phyloP scores from a whole-genome alignment of 176 grass and related monocot genomes.

The Phyllostachys edulis region DNA sequence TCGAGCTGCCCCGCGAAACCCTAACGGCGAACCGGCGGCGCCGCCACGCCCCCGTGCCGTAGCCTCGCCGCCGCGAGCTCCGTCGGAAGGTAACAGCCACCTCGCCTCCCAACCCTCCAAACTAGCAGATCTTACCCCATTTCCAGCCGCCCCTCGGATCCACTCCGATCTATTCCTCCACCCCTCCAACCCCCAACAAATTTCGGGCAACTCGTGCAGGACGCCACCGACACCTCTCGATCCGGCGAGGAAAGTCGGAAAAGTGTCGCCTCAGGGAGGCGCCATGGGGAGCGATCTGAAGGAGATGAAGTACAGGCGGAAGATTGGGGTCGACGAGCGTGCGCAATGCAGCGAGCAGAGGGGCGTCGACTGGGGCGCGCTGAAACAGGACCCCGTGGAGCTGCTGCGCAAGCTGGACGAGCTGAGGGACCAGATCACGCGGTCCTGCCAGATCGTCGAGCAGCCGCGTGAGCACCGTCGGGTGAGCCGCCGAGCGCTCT shows the following conservation, averaged over 20 bases:
- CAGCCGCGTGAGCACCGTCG: conserved; percentile 41
- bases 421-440: conserved; percentile 77
- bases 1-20: conserved; percentile 37
- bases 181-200: neutral
- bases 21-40: conserved; percentile 42
- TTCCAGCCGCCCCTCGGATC: neutral
- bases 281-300: conserved; percentile 59
- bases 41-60: conserved; percentile 37
- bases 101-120: neutral
- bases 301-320: conserved; percentile 65
- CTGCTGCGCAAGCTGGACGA: conserved; percentile 87
- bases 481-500: conserved; percentile 30
- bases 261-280: conserved; percentile 27
- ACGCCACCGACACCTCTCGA: neutral
- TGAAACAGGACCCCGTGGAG: conserved; percentile 67
- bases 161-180: conserved; percentile 21
- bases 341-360: conserved; percentile 52
- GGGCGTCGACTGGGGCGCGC: conserved; percentile 40
- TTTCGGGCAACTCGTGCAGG: conserved; percentile 1
- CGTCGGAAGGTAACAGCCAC: conserved; percentile 25
- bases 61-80: conserved; percentile 33
- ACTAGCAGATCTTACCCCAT: conserved; percentile 42
- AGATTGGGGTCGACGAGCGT: conserved; percentile 39
- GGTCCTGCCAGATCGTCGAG: conserved; percentile 55
- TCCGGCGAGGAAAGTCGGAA: conserved; percentile 20